Base-by-base conservation (phyloP, 345 rosid species). In the Salix dunnii region DNA sequence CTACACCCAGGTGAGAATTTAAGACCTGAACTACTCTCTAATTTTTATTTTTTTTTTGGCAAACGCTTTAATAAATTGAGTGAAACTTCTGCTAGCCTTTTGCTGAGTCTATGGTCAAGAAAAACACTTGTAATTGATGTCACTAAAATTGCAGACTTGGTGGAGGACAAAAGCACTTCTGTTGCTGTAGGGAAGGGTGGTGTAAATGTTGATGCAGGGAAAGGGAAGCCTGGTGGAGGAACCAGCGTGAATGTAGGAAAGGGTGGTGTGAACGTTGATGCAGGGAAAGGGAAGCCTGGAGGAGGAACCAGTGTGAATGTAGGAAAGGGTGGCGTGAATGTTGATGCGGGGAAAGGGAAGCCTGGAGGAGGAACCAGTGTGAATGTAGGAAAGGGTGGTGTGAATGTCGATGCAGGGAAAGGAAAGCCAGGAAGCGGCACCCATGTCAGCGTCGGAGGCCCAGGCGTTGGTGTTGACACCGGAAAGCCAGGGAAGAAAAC, bases 321-420 rank as follows among this genome's bases (percentile, higher is more conserved):
- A 16, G 80, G 90, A 71, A 33, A 33, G 36, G 36, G 36, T 33
- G 82, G 89, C 51, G 79, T 78, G 12, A 84, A 86, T 35, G 89
- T 84, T 0, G 82, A 71, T 3, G 94, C 84, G 27, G 71, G 78
- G 71, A 78, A 92, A 0, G 91, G 93, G 7, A 88, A 82, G 64
- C 85, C 89, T 0, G 86, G 83, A 0, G 74, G 66, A 18, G 71
- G 94, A 70, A 91, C 97, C 74, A 80, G 46, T 6, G 97, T 94
- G 31, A 88, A 88, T 36, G 97, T 90, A 0, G 97, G 96, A 76
- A 90, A 92, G 84, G 96, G 97, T 4, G 97, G 95, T 16, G 93
- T 89, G 12, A 73, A 73, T 62, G 97, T 91, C 7, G 72, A 88
- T 69, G 68, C 93, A 0, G 90, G 94, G 0, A 89, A 88, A 71